Base-by-base conservation (phyloP, 1,284 basidiomycete species). In the Coniferiporia sulphurascens region DNA sequence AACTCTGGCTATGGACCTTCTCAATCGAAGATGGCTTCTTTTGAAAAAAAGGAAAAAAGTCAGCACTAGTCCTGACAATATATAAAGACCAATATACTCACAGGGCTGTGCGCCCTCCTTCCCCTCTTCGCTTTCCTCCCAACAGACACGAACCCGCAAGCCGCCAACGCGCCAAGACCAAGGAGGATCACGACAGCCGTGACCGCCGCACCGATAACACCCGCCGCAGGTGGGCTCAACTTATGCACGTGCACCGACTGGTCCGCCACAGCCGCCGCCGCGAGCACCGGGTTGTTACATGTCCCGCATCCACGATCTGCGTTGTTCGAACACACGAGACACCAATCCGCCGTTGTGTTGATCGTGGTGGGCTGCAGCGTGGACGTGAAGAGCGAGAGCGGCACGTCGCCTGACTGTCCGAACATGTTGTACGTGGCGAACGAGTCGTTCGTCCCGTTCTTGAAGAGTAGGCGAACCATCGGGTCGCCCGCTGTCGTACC, bases 141-240 rank as follows among this genome's bases (percentile, higher is more conserved):
- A 35, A 81, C 64, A 41, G 68, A 73, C 59, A 85, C 48, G 15
- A 79, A 54, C 0, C 85, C 82, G 46, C 81, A 57, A 69, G 81
- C 77, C 19, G 69, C 66, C 44, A 84, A 64, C 12, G 74, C 65
- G 7, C 65, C 74, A 13, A 83, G 65, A 59, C 75, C 72, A 13
- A 73, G 63, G 22, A 76, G 64, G 41, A 74, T 68, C 10, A 83
- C 75, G 7, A 73, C 78, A 32, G 82, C 65, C 32, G 80, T 79
- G 62, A 87, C 65, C 5, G 83, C 82, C 1, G 86, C 86, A 27
- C 86, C 86, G 9, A 87, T 70, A 71, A 86, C 84, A 0, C 85
- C 85, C 34, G 85, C 84, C 13, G 82, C 85, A 9, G 85, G 77
- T 0, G 76, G 78, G 63, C 75, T 78, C 64, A 85, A 78, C 43